Evolutionary conservation across 2,329 filamentous ascomycete species (phyloP), one percentile per base, ranked within the genome.

Genomic region (Anthostomella pinea): DNA sequence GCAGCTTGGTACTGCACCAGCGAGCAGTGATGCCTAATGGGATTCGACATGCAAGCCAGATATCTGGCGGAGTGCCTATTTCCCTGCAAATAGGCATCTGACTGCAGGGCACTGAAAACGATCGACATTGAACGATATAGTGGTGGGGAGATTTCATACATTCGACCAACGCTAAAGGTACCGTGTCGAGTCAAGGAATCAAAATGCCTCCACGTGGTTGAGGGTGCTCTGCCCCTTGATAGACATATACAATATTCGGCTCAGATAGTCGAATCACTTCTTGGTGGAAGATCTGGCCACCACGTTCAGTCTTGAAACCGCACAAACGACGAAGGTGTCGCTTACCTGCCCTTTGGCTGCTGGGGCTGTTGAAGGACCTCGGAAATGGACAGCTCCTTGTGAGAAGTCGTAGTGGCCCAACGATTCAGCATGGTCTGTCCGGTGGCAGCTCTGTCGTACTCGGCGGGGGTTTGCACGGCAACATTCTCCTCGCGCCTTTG

Each of bases 291-390:
- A 31, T 25, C 54, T 56, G 30, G 30, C 15, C 17, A 30, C 30
- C 14, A 21, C 33, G 9, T 15, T 54, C 33, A 55, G 44, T 27
- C 39, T 23, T 29, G 15, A 13, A 32, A 18, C 10, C 33, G 13
- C 36, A 31, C 22, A 11, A 32, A 15, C 28, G 25, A 32, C 22
- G 21, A 9, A 22, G 21, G 18, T 21, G 20, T 25, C 9, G 42
- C 45, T 42, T 49, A 57, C 50, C 30, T 35, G 33, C 29, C 38
- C 21, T 36, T 38, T n/a, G 37, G 35, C 31, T 54, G 51, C 29
- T 53, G 52, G 34, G 37, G 35, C 31, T 54, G 51, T 27, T 53
- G 52, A 33, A 49, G 51, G 23, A 54, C 46, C 33, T 58, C 55
- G 29, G 36, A 49, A 23, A 56, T 40, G 17, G 55, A 49, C 21